Conservation (phyloP, 768 basidiomycete genomes). For the Phallus indusiatus region DNA sequence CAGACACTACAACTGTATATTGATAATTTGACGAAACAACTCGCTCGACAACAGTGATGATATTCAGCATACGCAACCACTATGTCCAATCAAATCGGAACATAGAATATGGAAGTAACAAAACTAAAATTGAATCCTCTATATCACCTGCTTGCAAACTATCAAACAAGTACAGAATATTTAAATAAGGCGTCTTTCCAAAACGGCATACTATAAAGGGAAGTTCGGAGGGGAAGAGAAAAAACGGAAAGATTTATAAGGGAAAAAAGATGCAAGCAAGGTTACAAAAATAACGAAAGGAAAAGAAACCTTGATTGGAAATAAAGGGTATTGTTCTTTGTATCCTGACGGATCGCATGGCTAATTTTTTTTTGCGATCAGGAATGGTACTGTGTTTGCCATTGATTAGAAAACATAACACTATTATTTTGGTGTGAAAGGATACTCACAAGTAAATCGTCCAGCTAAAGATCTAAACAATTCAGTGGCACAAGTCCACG, state of each 20-base stretch:
- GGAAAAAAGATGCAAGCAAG: not conserved
- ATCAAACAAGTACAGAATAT: too few species aligned
- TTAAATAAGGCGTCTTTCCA: too few species aligned
- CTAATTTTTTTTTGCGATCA: not conserved
- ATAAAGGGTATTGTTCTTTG: not conserved
- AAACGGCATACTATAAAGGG: too few species aligned
- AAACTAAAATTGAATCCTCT: not conserved
- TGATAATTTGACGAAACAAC: constrained; percentile 80
- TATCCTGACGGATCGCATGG: not conserved
- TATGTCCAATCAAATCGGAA: not conserved
- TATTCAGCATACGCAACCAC: not conserved
- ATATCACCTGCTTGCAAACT: not conserved
- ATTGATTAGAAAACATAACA: too few species aligned
- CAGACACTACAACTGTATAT: constrained; percentile 83
- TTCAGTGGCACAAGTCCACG: constrained; percentile 52
- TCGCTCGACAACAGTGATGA: constrained; percentile 45
- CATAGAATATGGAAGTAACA: not conserved
- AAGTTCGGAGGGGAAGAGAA: not conserved
- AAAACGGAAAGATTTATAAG: not conserved
- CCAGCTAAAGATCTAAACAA: constrained; percentile 31
- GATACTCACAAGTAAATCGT: not conserved
- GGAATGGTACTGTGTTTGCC: not conserved
- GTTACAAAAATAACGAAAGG: not conserved
- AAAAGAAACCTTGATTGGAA: not conserved
- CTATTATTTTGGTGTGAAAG: too few species aligned